Evolutionary conservation across 2,329 filamentous ascomycete genomes (phyloP).

Genomic region (Microdochium paspali): DNA sequence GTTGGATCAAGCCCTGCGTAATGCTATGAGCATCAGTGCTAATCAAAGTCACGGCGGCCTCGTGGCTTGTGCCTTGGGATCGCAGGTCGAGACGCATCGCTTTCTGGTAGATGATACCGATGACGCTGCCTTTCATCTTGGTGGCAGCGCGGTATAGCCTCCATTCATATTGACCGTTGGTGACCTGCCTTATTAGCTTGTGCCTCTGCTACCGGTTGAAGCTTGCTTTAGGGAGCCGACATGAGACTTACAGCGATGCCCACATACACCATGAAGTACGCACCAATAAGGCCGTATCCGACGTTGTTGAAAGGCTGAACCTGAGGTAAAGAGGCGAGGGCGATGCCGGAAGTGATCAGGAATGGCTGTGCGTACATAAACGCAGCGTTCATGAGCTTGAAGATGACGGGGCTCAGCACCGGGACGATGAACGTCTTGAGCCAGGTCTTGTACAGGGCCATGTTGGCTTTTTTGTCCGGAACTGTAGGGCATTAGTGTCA

Average conservation of each 20-base stretch:
- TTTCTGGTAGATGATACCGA: neutral
- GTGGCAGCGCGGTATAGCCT: neutral
- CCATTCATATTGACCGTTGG: neutral
- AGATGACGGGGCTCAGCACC: slow-evolving; percentile 10
- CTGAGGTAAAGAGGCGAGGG: slow-evolving; percentile 4
- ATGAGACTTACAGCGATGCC: neutral
- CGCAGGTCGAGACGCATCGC: neutral
- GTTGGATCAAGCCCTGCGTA: neutral
- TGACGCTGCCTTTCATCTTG: neutral
- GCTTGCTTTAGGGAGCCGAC: no score
- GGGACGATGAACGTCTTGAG: neutral
- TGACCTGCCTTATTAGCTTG: neutral
- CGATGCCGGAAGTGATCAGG: slow-evolving; percentile 9
- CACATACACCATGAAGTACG: neutral
- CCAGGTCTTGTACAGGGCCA: slow-evolving; percentile 9
- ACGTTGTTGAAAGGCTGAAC: slow-evolving; percentile 7
- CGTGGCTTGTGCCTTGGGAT: neutral
- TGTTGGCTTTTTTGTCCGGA: slow-evolving; percentile 2
- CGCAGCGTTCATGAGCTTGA: slow-evolving; percentile 16
- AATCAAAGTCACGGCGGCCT: neutral
- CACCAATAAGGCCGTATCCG: slow-evolving; percentile 8
- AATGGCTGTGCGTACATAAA: slow-evolving; percentile 20
- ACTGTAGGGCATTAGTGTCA: neutral
- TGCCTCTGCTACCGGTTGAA: no score
- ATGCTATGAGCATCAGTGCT: neutral